phyloP scores from a whole-genome alignment of 2,329 filamentous ascomycete species.

The Tolypocladium inflatum region DNA sequence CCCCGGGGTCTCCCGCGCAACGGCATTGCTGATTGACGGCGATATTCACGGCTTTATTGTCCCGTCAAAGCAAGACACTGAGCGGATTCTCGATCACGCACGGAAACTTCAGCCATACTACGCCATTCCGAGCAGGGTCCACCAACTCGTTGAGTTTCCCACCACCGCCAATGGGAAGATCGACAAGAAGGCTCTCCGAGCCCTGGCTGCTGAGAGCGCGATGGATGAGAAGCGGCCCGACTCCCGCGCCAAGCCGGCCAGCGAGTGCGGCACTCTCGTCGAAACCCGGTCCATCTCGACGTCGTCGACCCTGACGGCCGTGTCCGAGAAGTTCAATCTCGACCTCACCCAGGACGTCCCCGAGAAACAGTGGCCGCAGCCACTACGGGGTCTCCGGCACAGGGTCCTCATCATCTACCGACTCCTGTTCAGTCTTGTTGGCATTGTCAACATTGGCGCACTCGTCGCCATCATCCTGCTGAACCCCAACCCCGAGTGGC shows the following conservation, averaged over 20 bases:
- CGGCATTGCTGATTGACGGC: constrained; percentile 35
- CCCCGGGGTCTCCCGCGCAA: constrained; percentile 35
- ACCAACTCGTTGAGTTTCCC: constrained; percentile 33
- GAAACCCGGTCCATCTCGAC: constrained; percentile 20
- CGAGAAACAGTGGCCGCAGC: constrained; percentile 28
- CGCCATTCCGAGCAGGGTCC: constrained; percentile 37
- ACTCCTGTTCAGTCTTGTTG: constrained; percentile 43
- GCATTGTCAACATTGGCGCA: constrained; percentile 39
- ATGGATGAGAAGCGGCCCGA: constrained; percentile 1
- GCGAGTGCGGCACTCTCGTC: constrained; percentile 11
- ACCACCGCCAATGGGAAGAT: constrained; percentile 47
- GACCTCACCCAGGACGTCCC: constrained; percentile 24
- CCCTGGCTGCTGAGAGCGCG: constrained; percentile 15
- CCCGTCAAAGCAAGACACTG: constrained; percentile 21
- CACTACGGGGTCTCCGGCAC: constrained; percentile 29
- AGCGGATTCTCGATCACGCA: constrained; percentile 28
- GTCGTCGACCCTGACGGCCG: constrained; percentile 18
- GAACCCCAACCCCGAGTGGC: constrained; percentile 22
- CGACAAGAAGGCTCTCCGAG: constrained; percentile 36
- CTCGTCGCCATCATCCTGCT: constrained; percentile 31
- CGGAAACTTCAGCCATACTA: constrained; percentile 42
- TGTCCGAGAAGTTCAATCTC: constrained; percentile 16
- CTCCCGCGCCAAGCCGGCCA: constrained; percentile 2
- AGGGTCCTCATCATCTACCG: constrained; percentile 45
- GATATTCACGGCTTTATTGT: constrained; percentile 42